Percentiles rank a stretch among this genome's conserved stretches.
Evolutionary conservation across 306 rosid genomes (phyloP).

Genomic region (Prunus kanzakura): DNA sequence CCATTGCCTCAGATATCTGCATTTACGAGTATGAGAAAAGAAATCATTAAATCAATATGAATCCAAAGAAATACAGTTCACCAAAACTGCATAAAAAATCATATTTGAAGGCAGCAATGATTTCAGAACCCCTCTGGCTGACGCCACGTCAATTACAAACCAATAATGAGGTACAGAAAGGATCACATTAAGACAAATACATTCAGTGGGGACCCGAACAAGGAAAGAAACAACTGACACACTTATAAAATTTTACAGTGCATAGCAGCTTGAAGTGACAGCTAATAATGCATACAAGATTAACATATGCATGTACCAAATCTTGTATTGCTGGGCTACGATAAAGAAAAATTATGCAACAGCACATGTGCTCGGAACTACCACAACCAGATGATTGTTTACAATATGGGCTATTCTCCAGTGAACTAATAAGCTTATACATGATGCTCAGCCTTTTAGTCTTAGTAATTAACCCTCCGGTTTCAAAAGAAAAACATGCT

Average conservation of each 20-base stretch:
- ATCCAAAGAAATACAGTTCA: not conserved
- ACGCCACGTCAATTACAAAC: not conserved
- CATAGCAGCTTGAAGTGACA: not conserved
- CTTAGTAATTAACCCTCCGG: not conserved
- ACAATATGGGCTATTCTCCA: not conserved
- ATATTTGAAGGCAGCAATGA: not conserved
- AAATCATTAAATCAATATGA: slow-evolving; percentile 5
- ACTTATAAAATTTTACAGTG: not conserved
- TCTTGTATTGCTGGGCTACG: not conserved
- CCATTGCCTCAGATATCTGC: slow-evolving; percentile 89
- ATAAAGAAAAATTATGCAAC: not conserved
- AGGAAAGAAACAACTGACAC: not conserved
- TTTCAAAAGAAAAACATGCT: not conserved
- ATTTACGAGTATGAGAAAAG: slow-evolving; percentile 14
- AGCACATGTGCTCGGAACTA: not conserved
- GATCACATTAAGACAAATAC: not conserved
- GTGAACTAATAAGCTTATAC: not conserved
- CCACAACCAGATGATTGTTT: not conserved
- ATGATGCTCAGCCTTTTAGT: not conserved
- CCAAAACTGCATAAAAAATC: not conserved
- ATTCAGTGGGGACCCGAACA: not conserved
- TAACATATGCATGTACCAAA: not conserved
- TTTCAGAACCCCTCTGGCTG: not conserved
- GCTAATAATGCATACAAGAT: not conserved
- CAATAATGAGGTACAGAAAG: not conserved